Evolutionary conservation across 192 early-diverging fungal genomes (phyloP), one percentile per base, ranked within the genome.

Genomic region (Entomortierella parvispora): DNA sequence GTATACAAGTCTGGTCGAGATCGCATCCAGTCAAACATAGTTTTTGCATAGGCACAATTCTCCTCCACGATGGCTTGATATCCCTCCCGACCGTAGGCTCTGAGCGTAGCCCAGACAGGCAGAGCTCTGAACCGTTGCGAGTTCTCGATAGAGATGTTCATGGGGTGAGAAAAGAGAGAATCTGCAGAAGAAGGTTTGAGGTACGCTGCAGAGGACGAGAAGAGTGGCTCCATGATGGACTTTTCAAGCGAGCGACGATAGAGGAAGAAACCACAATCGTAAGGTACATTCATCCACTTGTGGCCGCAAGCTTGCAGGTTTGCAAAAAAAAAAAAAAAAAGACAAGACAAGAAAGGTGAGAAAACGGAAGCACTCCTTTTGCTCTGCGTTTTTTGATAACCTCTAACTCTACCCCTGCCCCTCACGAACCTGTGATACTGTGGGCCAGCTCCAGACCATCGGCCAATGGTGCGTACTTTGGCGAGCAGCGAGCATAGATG

Each of bases 201-300:
- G 40, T 84, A 84, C 1, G 84, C 83, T 0, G 86, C 68, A 1
- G 76, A 60, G 23, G 80, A 80, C 22, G 60, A 53, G 22, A 77
- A 75, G 4, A 79, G 22, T 0, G 69, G 56, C 28, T 67, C 65
- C 31, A 80, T 58, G 59, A 69, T 79, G 1, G 61, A 18, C 23
- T 75, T 68, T 32, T 74, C 75, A 40, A 71, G 81, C 8, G 33
- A 43, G 15, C 34, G 43, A 20, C 65, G 58, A 59, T 58, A 76
- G 49, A 83, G 65, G 50, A 87, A 85, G 18, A 88, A 40, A 40
- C 88, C 86, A 58, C 83, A 86, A 60, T 89, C 89, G 55, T 89
- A 90, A 7, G 88, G 86, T 0, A 87, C 86, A 62, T 90, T 90
- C 14, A 90, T 68, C 84, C 86, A 90, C 59, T 90, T 90, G 55